Conservation (phyloP, 352 stramenopile genomes). For the Phytopythium cucurbitacearum region DNA sequence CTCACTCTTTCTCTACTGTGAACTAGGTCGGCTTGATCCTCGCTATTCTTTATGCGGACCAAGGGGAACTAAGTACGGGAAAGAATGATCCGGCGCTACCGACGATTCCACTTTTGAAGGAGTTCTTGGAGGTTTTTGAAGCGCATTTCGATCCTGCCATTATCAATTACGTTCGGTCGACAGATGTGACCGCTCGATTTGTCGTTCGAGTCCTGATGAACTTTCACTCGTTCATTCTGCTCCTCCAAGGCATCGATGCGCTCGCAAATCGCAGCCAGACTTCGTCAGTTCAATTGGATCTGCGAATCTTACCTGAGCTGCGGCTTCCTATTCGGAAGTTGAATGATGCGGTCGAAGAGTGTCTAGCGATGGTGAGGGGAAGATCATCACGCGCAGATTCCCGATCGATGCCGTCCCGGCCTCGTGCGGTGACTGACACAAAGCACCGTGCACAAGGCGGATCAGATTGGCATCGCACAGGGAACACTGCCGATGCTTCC, state of each 20-base stretch:
- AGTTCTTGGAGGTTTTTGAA: slow-evolving; percentile 44
- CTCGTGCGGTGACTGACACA: too few species aligned
- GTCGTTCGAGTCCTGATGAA: slow-evolving; percentile 33
- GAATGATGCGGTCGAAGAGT: slow-evolving; percentile 34
- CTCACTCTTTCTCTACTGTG: not conserved
- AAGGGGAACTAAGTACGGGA: slow-evolving; percentile 8
- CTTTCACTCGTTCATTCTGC: slow-evolving; percentile 59
- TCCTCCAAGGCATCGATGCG: slow-evolving; percentile 45
- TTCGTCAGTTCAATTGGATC: slow-evolving; percentile 50
- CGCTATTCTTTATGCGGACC: slow-evolving; percentile 29
- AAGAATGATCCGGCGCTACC: slow-evolving; percentile 8
- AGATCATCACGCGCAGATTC: too few species aligned
- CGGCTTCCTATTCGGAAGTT: slow-evolving; percentile 50
- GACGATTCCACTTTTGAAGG: slow-evolving; percentile 32
- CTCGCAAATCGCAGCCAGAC: slow-evolving; percentile 41
- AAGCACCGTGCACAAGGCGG: too few species aligned
- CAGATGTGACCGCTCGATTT: slow-evolving; percentile 25
- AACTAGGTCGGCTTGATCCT: slow-evolving; percentile 36
- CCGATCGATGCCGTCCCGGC: too few species aligned
- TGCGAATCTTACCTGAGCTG: slow-evolving; percentile 54
- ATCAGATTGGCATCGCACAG: too few species aligned
- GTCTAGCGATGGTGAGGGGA: slow-evolving; percentile 10
- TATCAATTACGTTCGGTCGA: slow-evolving; percentile 32
- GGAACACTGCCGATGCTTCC: too few species aligned
- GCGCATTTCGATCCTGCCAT: slow-evolving; percentile 36